Evolutionary conservation across 768 basidiomycete genomes (phyloP), one percentile per base, ranked within the genome.

Genomic region (Trametes cinnabarina): DNA sequence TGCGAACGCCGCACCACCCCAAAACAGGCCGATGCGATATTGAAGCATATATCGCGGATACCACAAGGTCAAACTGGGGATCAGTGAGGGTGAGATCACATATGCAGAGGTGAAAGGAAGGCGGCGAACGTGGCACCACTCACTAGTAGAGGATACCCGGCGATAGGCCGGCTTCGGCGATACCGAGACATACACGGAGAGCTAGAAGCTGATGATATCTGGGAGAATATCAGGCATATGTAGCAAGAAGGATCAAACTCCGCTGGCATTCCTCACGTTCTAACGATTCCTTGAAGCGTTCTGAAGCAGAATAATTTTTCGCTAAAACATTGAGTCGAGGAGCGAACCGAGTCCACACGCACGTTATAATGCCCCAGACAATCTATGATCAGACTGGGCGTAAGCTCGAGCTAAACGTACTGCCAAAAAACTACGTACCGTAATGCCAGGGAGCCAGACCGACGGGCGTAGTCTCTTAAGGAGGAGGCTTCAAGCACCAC

Each of bases 111-210:
- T n/a, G n/a, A n/a, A n/a, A n/a, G n/a, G n/a, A n/a, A n/a, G n/a
- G n/a, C n/a, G n/a, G n/a, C n/a, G n/a, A n/a, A n/a, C n/a, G n/a
- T n/a, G n/a, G 37, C n/a, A 30, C 28, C 3, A 48, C 60, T 43
- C 54, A 87, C 87, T 86, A 89, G 72, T 87, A 90, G 0, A 81
- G 79, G 11, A 89, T 83, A 23, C 87, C 87, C 11, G 88, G 86
- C 66, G 85, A 89, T 7, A 88, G 65, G 3, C 88, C 87, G 4
- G 86, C 84, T 70, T 90, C 88, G 0, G 85, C 79, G 2, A 86
- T 65, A 2, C 88, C 88, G 0, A 89, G 79, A 3, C 25, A 37
- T 10, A 47, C 22, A 4, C 57, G 44, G 11, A 32, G 26, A 15
- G 30, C 57, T 10, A 58, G 34, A 0, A 57, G 32, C 22, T 57